phyloP scores from a whole-genome alignment of 441 rosid genomes.

The Viola pubescens region DNA sequence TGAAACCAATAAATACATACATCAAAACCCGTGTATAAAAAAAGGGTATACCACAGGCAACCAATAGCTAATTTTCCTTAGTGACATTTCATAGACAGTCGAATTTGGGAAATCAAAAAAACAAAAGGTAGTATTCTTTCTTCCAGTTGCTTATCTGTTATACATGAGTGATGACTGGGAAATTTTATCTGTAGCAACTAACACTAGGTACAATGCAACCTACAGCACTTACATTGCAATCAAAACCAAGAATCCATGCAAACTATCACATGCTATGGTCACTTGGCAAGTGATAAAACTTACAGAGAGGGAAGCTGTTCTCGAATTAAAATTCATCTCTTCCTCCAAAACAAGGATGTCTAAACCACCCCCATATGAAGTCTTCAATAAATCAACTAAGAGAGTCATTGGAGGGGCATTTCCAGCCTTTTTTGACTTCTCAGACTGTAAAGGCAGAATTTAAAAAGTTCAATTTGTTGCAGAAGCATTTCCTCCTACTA shows the following conservation, averaged over 20 bases:
- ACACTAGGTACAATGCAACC: neutral
- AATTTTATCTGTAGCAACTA: neutral
- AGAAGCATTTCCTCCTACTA: neutral
- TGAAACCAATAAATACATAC: constrained; percentile 17
- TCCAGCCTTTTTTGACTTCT: constrained; percentile 84
- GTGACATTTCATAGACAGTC: neutral
- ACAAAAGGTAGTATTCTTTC: neutral
- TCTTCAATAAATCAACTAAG: constrained; percentile 52
- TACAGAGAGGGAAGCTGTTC: constrained; percentile 78
- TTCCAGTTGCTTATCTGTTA: neutral
- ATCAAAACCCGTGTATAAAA: neutral
- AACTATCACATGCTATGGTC: too few species aligned
- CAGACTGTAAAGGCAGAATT: constrained; percentile 43
- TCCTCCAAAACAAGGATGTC: constrained; percentile 65
- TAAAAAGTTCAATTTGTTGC: constrained; percentile 8
- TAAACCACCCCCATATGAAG: constrained; percentile 40
- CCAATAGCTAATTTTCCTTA: neutral
- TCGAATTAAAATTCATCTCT: constrained; percentile 78
- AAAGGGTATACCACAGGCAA: neutral
- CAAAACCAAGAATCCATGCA: too few species aligned
- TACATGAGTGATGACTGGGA: neutral
- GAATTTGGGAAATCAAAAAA: neutral
- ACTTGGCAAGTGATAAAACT: constrained; percentile 18
- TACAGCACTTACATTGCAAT: too few species aligned
- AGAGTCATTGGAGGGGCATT: constrained; percentile 54